These are phyloP conservation scores for Trifolium subterraneum DNA, from an alignment of 306 rosid genomes.

Conservation along the genomic window DNA sequence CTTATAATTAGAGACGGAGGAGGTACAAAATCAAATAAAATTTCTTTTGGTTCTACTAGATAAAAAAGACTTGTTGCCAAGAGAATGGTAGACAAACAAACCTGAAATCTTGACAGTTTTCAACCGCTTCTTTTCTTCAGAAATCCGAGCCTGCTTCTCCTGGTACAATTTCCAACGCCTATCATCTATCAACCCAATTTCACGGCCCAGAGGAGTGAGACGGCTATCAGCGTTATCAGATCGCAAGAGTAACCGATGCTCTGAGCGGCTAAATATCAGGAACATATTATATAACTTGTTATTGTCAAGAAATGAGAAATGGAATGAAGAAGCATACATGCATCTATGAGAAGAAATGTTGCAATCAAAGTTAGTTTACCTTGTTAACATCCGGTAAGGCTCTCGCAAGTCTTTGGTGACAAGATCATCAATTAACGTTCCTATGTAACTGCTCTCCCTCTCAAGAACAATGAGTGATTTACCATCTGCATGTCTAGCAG, in stretches of 20 bases:
- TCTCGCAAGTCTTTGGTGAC: slow-evolving; percentile 56
- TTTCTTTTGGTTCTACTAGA: background rate
- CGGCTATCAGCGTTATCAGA: slow-evolving; percentile 98
- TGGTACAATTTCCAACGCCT: slow-evolving; percentile 91
- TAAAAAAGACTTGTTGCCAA: background rate
- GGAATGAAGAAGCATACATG: slow-evolving; percentile 29
- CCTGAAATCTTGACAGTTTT: slow-evolving; percentile 85
- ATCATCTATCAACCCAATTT: slow-evolving; percentile 92
- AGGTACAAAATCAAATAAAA: slow-evolving; percentile 5
- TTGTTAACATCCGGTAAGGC: slow-evolving; percentile 56
- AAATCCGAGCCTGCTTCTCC: slow-evolving; percentile 83
- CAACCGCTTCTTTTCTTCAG: slow-evolving; percentile 88
- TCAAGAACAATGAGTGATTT: slow-evolving; percentile 87
- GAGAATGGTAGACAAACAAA: slow-evolving; percentile 40
- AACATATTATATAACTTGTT: background rate
- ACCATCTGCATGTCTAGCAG: slow-evolving; percentile 86
- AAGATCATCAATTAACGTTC: slow-evolving; percentile 82
- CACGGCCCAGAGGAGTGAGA: slow-evolving; percentile 88
- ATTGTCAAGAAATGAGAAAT: slow-evolving; percentile 21
- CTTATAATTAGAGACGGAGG: too few relatives aligned
- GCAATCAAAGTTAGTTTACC: slow-evolving; percentile 36
- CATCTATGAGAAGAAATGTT: slow-evolving; percentile 28
- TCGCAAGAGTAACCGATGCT: slow-evolving; percentile 93
- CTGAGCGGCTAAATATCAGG: slow-evolving; percentile 79
- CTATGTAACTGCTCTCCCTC: slow-evolving; percentile 93